A percentile compares a stretch with the other conserved stretches of the same genome.
phyloP scores from a whole-genome alignment of 179 eudicot genomes.

The Amaranthus tricolor region DNA sequence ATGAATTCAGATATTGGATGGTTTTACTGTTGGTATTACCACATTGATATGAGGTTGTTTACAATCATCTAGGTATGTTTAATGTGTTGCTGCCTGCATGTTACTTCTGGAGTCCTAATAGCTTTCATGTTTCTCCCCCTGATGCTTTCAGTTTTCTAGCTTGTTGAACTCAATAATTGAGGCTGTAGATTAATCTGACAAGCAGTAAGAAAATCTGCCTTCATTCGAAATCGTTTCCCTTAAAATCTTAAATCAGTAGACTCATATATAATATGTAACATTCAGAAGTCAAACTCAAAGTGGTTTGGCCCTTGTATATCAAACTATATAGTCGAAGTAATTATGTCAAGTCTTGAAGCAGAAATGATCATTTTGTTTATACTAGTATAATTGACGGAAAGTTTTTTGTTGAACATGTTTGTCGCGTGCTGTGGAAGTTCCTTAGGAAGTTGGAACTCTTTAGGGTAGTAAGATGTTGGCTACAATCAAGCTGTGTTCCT shows the following conservation, averaged over 20 bases:
- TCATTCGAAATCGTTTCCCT: background rate
- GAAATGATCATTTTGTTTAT: background rate
- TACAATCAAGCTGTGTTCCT: background rate
- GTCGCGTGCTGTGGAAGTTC: background rate
- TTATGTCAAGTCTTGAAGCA: background rate
- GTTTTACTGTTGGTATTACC: background rate
- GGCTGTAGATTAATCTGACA: background rate
- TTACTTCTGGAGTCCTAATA: background rate
- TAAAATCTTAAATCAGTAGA: background rate
- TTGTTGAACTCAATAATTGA: background rate
- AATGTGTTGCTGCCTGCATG: background rate
- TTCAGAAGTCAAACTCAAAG: background rate
- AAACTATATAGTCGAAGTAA: too few relatives aligned
- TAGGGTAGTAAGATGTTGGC: background rate
- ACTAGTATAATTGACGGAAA: background rate
- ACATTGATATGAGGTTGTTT: background rate
- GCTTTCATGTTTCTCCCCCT: background rate
- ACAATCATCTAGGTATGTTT: background rate
- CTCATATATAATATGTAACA: background rate
- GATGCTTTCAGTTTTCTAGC: constrained; percentile 3
- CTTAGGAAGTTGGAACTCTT: background rate
- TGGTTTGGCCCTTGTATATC: too few relatives aligned
- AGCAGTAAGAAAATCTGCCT: background rate
- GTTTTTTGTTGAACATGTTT: constrained; percentile 8
- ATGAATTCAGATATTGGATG: background rate